phyloP scores from a whole-genome alignment of 805 yeast species.

The Candida argentea region DNA sequence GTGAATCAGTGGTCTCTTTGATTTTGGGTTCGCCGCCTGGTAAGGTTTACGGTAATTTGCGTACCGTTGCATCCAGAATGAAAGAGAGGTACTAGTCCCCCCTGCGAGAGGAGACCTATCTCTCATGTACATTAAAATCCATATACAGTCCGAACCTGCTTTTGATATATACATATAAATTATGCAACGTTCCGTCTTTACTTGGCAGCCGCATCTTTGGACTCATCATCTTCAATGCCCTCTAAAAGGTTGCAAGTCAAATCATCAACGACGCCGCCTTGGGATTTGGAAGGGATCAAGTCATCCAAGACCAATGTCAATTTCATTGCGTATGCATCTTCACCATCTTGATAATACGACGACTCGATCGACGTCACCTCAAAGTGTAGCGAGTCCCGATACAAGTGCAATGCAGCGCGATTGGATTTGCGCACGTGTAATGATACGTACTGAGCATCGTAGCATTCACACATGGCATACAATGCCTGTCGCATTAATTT shows the following conservation, averaged over 20 bases:
- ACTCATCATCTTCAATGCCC: no score
- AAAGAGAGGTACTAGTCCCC: conserved; percentile 76
- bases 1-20: conserved; percentile 89
- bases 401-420: conserved; percentile 87
- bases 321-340: conserved; percentile 94
- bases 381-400: conserved; percentile 75
- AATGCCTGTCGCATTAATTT: conserved; percentile 80
- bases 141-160: neutral
- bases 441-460: conserved; percentile 73
- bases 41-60: conserved; percentile 92
- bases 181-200: no score
- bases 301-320: conserved; percentile 54
- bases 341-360: conserved; percentile 93
- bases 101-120: neutral
- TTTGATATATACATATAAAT: no score
- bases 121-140: conserved; percentile 2
- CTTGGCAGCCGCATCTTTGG: conserved; percentile 1
- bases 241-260: conserved; percentile 28
- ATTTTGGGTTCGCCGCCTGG: conserved; percentile 98
- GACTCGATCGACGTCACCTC: conserved; percentile 75
- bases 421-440: conserved; percentile 91
- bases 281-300: conserved; percentile 44
- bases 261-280: conserved; percentile 42
- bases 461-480: conserved; percentile 71
- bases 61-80: conserved; percentile 94